Base-by-base conservation (phyloP, 2,329 filamentous ascomycete species). In the Aureobasidium sp. region DNA sequence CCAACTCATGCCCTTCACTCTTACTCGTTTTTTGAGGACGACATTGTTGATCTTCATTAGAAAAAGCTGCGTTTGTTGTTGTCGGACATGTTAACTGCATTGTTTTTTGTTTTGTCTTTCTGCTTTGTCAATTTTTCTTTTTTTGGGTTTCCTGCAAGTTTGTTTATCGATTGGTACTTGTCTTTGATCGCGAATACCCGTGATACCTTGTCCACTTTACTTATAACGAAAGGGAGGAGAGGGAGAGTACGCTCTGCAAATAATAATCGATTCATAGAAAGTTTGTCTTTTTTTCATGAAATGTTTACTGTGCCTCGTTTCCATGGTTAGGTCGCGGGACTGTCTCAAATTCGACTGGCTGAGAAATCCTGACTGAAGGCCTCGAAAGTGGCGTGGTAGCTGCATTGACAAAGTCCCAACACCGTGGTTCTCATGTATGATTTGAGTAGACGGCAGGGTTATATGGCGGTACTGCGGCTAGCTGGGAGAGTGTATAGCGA, bases 1-100 rank as follows among this genome's bases (percentile, higher is more conserved):
- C 66, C 65, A 67, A 66, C 63, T 64, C 57, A 47, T 60, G 64
- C 42, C 64, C 27, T 56, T 66, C 66, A 50, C 62, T 66, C 32
- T 58, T 32, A 47, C 9, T 37, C 39, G 29, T 46, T 47, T 20
- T 37, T 29, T 20, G 26, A 37, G 34, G 32, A 59, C n/a, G 53
- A 29, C 17, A 20, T 58, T 48, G 56, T 48, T 42, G 37, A 42
- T 32, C 23, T 52, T 23, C 26, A 56, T 15, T 36, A 48, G 39
- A 48, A 50, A 53, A 37, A 60, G 46, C 34, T 44, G 59, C 58
- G 53, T 56, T 63, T 62, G 34, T 34, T 41, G 51, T 57, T 44
- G 42, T 46, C 41, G 55, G 55, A 37, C 55, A 58, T 58, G 55
- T 20, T n/a, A 29, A 58, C 23, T 39, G 55, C 55, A 48, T 48